A percentile compares a stretch with the other conserved stretches of the same genome.
Evolutionary conservation across 345 rosid species (phyloP).

Genomic region (Citrus hindsii): DNA sequence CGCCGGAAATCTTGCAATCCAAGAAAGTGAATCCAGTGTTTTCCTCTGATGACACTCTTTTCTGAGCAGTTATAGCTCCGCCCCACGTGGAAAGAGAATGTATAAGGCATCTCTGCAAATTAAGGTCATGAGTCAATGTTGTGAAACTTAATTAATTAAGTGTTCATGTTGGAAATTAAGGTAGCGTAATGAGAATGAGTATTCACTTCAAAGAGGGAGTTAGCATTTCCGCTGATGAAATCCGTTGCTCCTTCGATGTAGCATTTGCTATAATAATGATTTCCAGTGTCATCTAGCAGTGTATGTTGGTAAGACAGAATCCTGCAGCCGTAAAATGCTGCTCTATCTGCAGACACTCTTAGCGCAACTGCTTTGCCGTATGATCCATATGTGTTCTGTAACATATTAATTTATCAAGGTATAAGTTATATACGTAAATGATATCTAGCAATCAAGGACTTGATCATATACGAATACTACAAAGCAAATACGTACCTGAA

Average conservation of each 20-base stretch:
- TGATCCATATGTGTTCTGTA: constrained; percentile 58
- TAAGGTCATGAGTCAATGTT: too few species aligned
- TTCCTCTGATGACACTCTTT: constrained; percentile 39
- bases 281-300: constrained; percentile 64
- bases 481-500: constrained; percentile 20
- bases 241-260: constrained; percentile 84
- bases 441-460: too few species aligned
- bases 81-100: constrained; percentile 45
- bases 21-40: constrained; percentile 64
- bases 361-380: constrained; percentile 55
- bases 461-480: too few species aligned
- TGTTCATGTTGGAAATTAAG: too few species aligned
- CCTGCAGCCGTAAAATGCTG: constrained; percentile 60
- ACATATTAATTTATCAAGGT: too few species aligned
- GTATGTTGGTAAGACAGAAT: constrained; percentile 70
- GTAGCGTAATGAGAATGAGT: neutral
- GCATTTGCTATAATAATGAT: constrained; percentile 63
- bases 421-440: too few species aligned
- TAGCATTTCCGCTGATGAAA: constrained; percentile 65
- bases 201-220: constrained; percentile 63
- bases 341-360: constrained; percentile 62
- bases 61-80: constrained; percentile 75
- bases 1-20: constrained; percentile 64
- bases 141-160: too few species aligned
- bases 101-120: constrained; percentile 50